Conservation (phyloP, 805 yeast species). For the Sugiyamaella americana region DNA sequence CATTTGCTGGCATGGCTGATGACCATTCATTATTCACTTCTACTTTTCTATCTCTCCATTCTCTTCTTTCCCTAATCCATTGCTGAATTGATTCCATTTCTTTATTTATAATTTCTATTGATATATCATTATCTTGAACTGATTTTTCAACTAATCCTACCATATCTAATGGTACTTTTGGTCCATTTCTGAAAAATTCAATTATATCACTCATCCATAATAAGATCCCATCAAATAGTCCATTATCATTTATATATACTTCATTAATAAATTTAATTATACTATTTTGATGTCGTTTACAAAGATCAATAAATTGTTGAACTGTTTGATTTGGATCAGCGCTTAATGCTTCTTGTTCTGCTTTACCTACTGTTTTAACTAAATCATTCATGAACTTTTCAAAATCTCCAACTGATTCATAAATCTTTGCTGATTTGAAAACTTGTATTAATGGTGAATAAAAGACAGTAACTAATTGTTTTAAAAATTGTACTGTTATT, state of each 20-base stretch:
- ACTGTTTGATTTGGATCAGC: conserved; percentile 60
- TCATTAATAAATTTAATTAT: conserved; percentile 73
- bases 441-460: conserved; percentile 69
- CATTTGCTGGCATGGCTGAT: conserved; percentile 38
- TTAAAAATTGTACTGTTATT: conserved; percentile 66
- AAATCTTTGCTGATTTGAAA: conserved; percentile 60
- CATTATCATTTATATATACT: conserved; percentile 71
- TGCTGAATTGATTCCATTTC: conserved; percentile 39
- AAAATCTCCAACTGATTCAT: conserved; percentile 57
- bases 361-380: conserved; percentile 46
- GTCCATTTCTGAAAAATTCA: conserved; percentile 57
- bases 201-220: conserved; percentile 69
- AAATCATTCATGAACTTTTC: conserved; percentile 65
- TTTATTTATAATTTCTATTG: conserved; percentile 25
- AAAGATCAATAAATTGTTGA: conserved; percentile 54
- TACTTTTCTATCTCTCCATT: conserved; percentile 24
- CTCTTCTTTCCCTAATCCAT: conserved; percentile 34
- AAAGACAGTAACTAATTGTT: conserved; percentile 63
- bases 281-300: conserved; percentile 65
- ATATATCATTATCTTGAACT: conserved; percentile 18
- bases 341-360: conserved; percentile 44
- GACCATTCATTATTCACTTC: conserved; percentile 38
- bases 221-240: conserved; percentile 65
- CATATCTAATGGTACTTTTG: conserved; percentile 42
- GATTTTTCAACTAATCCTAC: conserved; percentile 21